These are phyloP conservation scores for Blastobotrys proliferans DNA, from an alignment of 1,139 yeast genomes.

Conservation along the genomic window DNA sequence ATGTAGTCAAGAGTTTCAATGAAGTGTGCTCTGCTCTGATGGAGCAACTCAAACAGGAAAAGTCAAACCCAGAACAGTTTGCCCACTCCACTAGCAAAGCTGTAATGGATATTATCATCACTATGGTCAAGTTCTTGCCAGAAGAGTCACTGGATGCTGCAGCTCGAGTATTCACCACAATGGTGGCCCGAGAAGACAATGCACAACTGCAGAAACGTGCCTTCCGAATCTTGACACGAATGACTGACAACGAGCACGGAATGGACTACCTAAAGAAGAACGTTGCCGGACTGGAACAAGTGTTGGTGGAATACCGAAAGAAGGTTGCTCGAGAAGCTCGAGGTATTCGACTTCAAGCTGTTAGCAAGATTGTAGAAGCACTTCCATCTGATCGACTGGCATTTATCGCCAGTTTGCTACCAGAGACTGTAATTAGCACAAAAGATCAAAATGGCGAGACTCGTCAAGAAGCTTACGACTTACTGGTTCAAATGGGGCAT, in stretches of 20 bases:
- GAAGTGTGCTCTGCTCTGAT: slow-evolving; percentile 79
- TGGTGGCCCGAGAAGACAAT: slow-evolving; percentile 52
- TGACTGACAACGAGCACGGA: slow-evolving; percentile 68
- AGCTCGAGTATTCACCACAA: slow-evolving; percentile 68
- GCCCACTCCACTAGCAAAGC: slow-evolving; percentile 62
- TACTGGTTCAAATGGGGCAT: slow-evolving; percentile 76
- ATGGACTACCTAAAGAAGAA: slow-evolving; percentile 44
- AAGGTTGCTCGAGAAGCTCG: slow-evolving; percentile 70
- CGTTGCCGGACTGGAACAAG: slow-evolving; percentile 55
- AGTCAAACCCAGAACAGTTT: slow-evolving; percentile 22
- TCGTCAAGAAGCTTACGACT: slow-evolving; percentile 72
- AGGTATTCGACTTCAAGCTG: slow-evolving; percentile 71
- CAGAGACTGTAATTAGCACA: slow-evolving; percentile 88
- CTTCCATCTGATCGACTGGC: slow-evolving; percentile 61
- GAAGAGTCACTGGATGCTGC: slow-evolving; percentile 64
- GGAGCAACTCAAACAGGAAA: slow-evolving; percentile 55
- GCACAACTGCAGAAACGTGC: slow-evolving; percentile 84
- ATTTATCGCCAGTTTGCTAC: slow-evolving; percentile 75
- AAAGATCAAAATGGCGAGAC: slow-evolving; percentile 92
- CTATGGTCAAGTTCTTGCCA: slow-evolving; percentile 82
- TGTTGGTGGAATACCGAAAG: slow-evolving; percentile 56
- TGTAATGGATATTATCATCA: slow-evolving; percentile 85
- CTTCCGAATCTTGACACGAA: slow-evolving; percentile 69
- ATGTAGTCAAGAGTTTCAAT: slow-evolving; percentile 71
- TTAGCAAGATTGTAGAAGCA: slow-evolving; percentile 54